A percentile compares a stretch with the other conserved stretches of the same genome.
These are phyloP conservation scores for Spathaspora girioi DNA, from an alignment of 805 yeast species.

Conservation along the genomic window DNA sequence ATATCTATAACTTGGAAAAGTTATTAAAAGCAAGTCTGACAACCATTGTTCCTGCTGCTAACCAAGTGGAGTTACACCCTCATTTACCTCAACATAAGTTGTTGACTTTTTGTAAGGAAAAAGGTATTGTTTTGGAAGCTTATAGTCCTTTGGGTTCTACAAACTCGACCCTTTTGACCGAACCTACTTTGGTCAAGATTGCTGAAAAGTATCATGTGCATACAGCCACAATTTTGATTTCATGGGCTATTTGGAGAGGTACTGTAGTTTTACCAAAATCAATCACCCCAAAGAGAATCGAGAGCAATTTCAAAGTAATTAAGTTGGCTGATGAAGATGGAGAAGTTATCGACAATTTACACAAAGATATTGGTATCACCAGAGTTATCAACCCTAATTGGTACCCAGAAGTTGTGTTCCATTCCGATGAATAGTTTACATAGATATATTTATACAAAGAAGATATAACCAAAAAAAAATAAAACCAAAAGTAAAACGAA, in stretches of 20 bases:
- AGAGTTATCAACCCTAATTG: conserved; percentile 37
- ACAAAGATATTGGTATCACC: conserved; percentile 19
- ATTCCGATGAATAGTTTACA: conserved; percentile 4
- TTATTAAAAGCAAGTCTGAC: conserved; percentile 47
- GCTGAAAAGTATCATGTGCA: conserved; percentile 41
- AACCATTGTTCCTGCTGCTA: conserved; percentile 58
- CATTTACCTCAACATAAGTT: conserved; percentile 40
- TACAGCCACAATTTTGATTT: conserved; percentile 51
- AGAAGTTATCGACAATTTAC: conserved; percentile 22
- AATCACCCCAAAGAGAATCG: conserved; percentile 24
- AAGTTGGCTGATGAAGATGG: conserved; percentile 34
- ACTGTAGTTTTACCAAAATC: conserved; percentile 45
- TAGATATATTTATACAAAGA: neutral
- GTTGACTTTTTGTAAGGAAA: conserved; percentile 45
- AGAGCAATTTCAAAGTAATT: conserved; percentile 30
- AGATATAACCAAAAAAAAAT: neutral
- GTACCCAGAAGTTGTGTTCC: conserved; percentile 13
- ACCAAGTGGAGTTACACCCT: conserved; percentile 71
- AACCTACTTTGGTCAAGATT: conserved; percentile 38
- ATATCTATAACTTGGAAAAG: conserved; percentile 37
- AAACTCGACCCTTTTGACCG: conserved; percentile 48
- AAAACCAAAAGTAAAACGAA: neutral
- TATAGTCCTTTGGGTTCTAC: conserved; percentile 74
- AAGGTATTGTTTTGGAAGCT: conserved; percentile 49
- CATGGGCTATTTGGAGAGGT: conserved; percentile 60